Evolutionary conservation across 768 basidiomycete genomes (phyloP), one percentile per base, ranked within the genome.

Genomic region (Gymnopilus junonius): DNA sequence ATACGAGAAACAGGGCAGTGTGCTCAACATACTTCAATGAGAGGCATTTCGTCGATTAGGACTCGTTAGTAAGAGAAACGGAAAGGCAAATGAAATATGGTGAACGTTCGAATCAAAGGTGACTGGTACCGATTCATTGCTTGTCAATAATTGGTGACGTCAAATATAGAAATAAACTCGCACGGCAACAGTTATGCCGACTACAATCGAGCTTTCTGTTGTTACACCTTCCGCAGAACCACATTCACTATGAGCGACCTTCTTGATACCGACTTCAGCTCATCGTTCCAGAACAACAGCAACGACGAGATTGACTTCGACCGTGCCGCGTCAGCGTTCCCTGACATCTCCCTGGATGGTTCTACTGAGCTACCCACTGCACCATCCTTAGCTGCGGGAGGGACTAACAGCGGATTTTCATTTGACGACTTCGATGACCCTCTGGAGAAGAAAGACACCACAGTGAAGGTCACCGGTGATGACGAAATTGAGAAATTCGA

Each of bases 401-500:
- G 58, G 61, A 74, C 61, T 61, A 78, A 64, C 65, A 77, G 79
- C 29, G 77, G 83, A 12, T 92, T 92, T 76, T 86, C 86, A 7
- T 87, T 92, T 62, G 87, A 87, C 69, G 82, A 84, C 70, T 92
- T 94, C 71, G 87, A 84, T 15, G 79, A 74, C 48, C 79, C 81
- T 8, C 80, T 81, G 0, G 69, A 73, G 12, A 70, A 76, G 56
- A 71, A 69, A 45, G 74, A 77, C 40, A 79, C 82, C n/a, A 80
- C 83, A 10, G 89, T 95, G 58, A 93, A 85, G 70, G 89, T 94
- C 40, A 95, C 93, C 0, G 93, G 92, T 0, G 87, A 93, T 70
- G 92, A 94, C 65, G 91, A 93, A 66, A 84, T 96, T 62, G 90
- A 93, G 61, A 87, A 90, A 74, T 96, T 96, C 66, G 89, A 94